Evolutionary conservation across 768 basidiomycete species (phyloP).

Genomic region (Pleurotus eryngii): DNA sequence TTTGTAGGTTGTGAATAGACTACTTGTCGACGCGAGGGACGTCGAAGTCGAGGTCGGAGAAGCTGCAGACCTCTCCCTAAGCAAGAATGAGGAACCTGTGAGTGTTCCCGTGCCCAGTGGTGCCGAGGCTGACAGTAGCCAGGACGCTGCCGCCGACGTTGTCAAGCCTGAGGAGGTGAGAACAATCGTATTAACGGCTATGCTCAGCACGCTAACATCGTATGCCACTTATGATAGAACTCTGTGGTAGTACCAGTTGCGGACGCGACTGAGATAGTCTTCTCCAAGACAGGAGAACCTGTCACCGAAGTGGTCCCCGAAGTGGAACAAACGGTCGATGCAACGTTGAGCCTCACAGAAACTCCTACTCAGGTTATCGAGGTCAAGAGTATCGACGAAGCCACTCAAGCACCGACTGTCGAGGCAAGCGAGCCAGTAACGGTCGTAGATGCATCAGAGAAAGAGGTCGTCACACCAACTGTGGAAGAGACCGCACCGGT

Average conservation of each 20-base stretch:
- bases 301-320: background rate
- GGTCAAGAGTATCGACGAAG: background rate
- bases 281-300: background rate
- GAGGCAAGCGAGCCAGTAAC: background rate
- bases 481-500: background rate
- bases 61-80: background rate
- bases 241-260: background rate
- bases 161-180: too few relatives aligned
- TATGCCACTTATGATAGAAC: too few relatives aligned
- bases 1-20: background rate
- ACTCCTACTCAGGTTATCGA: background rate
- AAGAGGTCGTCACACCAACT: background rate
- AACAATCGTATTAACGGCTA: too few relatives aligned
- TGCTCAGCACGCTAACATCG: too few relatives aligned
- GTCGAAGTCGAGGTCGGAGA: background rate
- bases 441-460: background rate
- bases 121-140: background rate
- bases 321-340: background rate
- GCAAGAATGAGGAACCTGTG: background rate
- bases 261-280: background rate
- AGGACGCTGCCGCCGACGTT: background rate
- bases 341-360: background rate
- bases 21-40: background rate
- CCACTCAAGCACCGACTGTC: background rate
- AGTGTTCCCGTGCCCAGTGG: background rate